phyloP scores from a whole-genome alignment of 129 eudicot species.

The Tanacetum coccineum region DNA sequence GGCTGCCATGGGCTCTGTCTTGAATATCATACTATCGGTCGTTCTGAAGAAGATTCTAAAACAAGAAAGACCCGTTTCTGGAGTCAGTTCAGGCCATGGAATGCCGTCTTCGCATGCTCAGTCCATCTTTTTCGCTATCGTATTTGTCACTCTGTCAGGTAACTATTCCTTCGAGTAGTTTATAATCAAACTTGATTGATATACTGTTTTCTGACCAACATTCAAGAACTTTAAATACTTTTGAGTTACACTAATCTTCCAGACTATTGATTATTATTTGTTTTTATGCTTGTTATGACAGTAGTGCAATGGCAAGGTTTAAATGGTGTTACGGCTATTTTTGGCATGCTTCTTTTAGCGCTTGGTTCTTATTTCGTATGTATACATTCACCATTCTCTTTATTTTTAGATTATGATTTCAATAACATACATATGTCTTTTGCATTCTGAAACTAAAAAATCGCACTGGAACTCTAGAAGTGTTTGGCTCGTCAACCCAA shows the following conservation, averaged over 20 bases:
- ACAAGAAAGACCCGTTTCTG: slow-evolving; percentile 67
- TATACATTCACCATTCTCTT: slow-evolving; percentile 1
- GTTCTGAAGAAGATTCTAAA: slow-evolving; percentile 51
- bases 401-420: neutral
- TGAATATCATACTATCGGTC: slow-evolving; percentile 53
- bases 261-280: neutral
- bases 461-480: neutral
- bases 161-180: slow-evolving; percentile 13
- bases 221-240: neutral
- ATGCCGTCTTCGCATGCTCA: slow-evolving; percentile 96
- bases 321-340: slow-evolving; percentile 40
- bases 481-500: no score
- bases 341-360: slow-evolving; percentile 37
- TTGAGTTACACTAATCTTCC: neutral
- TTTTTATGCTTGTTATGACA: slow-evolving; percentile 29
- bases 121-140: slow-evolving; percentile 46
- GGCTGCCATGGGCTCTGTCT: slow-evolving; percentile 51
- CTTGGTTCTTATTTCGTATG: slow-evolving; percentile 70
- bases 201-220: neutral
- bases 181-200: neutral
- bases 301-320: slow-evolving; percentile 54
- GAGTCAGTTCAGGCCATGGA: slow-evolving; percentile 61
- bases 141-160: slow-evolving; percentile 47
- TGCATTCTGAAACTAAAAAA: neutral
- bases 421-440: neutral